Evolutionary conservation across 768 basidiomycete species (phyloP), one percentile per base, ranked within the genome.

Genomic region (Suillus bovinus): DNA sequence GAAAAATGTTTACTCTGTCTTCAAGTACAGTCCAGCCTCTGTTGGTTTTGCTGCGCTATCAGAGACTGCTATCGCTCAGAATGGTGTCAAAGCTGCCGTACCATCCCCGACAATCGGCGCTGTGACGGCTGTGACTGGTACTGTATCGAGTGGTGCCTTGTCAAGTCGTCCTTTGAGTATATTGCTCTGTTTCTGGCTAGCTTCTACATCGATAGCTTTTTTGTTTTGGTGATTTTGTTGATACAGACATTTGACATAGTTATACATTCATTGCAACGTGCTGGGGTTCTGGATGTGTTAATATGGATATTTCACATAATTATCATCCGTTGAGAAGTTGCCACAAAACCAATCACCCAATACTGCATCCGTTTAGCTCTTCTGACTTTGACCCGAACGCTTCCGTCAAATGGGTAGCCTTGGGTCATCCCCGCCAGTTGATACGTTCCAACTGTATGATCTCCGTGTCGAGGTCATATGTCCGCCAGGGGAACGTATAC

Each of bases 401-500:
- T 58, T 39, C 11, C n/a, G 33, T 29, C 3, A 17, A 56, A 56
- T 56, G 55, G 24, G 5, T 20, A 56, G 16, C 24, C 10, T 38
- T 6, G 10, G 55, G 4, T 39, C 55, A 56, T 17, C 38, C 24
- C 10, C 13, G n/a, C 58, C 58, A 13, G 39, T 77, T 59, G 85
- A 85, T 67, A 69, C 72, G 2, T 89, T 89, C 67, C 75, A 83
- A 60, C 75, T 90, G 13, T 89, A 86, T 67, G 88, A 89, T 64
- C 81, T 90, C 31, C 82, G 81, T 10, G 81, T 89, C 33, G 85
- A 89, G 66, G 82, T 85, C 0, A 69, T 88, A 29, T 86, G 86
- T 64, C 85, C 87, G 0, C 79, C 82, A 0, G 83, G 80, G 33
- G 77, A 79, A 67, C 82, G 80, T 47, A 83, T 87, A 60, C 69